Conservation (phyloP, 805 yeast genomes). For the Priceomyces haplophilus region DNA sequence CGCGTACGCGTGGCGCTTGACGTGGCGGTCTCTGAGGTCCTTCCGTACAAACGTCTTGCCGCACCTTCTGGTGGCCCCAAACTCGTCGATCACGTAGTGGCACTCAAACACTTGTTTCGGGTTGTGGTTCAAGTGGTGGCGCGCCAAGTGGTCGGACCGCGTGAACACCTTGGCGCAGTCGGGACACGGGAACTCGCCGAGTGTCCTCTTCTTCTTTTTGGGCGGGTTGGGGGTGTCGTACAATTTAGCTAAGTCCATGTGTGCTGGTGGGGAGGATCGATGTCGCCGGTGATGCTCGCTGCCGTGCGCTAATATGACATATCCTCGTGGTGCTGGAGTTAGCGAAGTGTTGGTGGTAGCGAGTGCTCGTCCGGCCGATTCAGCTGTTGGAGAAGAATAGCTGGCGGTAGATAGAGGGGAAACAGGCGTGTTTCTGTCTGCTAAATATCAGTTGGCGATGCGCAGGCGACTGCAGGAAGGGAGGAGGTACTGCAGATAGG, state of each 20-base stretch:
- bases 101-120: conserved; percentile 55
- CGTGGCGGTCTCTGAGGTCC: conserved; percentile 48
- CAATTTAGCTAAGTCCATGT: background rate
- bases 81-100: conserved; percentile 46
- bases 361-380: too few species aligned
- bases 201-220: conserved; percentile 22
- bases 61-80: conserved; percentile 44
- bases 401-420: too few species aligned
- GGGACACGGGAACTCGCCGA: conserved; percentile 33
- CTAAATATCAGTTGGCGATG: too few species aligned
- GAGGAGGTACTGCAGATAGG: too few species aligned
- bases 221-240: conserved; percentile 1
- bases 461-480: too few species aligned
- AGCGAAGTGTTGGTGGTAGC: too few species aligned
- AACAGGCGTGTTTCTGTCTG: too few species aligned
- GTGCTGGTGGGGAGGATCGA: too few species aligned
- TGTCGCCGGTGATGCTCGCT: too few species aligned
- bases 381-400: too few species aligned
- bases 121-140: conserved; percentile 62
- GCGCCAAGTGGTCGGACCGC: conserved; percentile 59
- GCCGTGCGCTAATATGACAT: too few species aligned
- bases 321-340: too few species aligned
- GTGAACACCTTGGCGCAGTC: conserved; percentile 57
- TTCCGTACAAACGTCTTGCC: conserved; percentile 60
- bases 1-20: conserved; percentile 23